These are phyloP conservation scores for Lachancea dasiensis DNA, from an alignment of 805 yeast species.

Conservation along the genomic window DNA sequence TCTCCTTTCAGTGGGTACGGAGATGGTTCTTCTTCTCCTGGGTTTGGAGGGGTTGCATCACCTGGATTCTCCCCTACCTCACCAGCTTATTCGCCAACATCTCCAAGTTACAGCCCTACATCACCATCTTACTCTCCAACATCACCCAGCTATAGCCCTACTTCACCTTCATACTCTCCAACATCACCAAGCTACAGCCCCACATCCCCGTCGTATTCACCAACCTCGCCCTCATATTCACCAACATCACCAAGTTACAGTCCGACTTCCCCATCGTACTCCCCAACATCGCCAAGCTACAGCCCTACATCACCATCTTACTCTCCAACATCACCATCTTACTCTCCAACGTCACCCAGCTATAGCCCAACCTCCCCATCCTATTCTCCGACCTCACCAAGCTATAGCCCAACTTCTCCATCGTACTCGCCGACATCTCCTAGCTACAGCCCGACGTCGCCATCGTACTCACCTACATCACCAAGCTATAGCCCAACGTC, in stretches of 20 bases:
- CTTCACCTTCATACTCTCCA: conserved; percentile 74
- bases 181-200: conserved; percentile 30
- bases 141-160: conserved; percentile 68
- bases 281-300: conserved; percentile 44
- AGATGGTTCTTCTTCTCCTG: conserved; percentile 55
- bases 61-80: conserved; percentile 73
- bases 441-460: conserved; percentile 44
- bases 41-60: conserved; percentile 48
- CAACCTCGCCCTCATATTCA: conserved; percentile 52
- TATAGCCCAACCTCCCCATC: conserved; percentile 74
- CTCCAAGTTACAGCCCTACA: conserved; percentile 72
- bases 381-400: conserved; percentile 49
- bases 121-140: conserved; percentile 66
- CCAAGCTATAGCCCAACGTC: conserved; percentile 51
- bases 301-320: conserved; percentile 64
- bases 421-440: conserved; percentile 50
- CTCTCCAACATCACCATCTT: conserved; percentile 44
- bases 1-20: conserved; percentile 47
- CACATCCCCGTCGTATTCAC: conserved; percentile 61
- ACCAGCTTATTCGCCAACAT: conserved; percentile 74
- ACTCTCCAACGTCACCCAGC: too few species aligned
- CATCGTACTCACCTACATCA: conserved; percentile 59
- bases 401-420: conserved; percentile 55
- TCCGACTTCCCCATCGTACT: conserved; percentile 44
- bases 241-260: conserved; percentile 43